Conservation (phyloP, 1,139 yeast genomes). For the Tardiomyces digboiensis region DNA sequence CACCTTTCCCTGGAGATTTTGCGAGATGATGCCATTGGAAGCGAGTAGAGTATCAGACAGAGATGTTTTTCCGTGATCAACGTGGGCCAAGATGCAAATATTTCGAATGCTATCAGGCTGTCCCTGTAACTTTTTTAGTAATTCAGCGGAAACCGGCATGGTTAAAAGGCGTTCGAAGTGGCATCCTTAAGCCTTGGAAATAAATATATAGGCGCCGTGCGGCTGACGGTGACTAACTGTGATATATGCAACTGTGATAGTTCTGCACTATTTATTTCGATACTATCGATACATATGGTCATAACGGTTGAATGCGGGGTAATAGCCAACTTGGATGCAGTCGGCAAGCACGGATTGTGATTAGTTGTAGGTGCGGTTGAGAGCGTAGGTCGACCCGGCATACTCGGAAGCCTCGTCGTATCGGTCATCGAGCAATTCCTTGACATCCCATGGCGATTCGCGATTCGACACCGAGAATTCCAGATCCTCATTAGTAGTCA, state of each 20-base stretch:
- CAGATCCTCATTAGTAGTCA: conserved; percentile 90
- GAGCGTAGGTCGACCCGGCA: neutral
- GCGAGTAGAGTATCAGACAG: conserved; percentile 88
- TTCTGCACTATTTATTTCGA: too few species aligned
- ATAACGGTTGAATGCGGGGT: too few species aligned
- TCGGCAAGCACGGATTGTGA: too few species aligned
- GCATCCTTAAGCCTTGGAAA: too few species aligned
- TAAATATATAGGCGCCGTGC: too few species aligned
- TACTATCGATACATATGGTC: too few species aligned
- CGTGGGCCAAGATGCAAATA: conserved; percentile 95
- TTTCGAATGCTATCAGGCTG: conserved; percentile 68
- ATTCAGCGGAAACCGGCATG: conserved; percentile 43
- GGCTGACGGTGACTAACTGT: too few species aligned
- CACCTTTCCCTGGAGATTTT: conserved; percentile 90
- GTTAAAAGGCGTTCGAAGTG: neutral
- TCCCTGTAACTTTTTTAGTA: conserved; percentile 56
- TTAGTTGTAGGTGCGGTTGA: conserved; percentile 1
- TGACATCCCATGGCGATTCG: conserved; percentile 38
- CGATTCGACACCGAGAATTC: conserved; percentile 73
- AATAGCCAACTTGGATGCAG: too few species aligned
- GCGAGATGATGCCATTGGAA: conserved; percentile 93
- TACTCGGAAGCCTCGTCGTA: conserved; percentile 23
- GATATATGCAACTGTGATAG: too few species aligned
- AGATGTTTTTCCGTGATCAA: conserved; percentile 97
- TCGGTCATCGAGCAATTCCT: conserved; percentile 36